phyloP scores from a whole-genome alignment of 306 rosid genomes.

The Chamaecrista fasciculata region DNA sequence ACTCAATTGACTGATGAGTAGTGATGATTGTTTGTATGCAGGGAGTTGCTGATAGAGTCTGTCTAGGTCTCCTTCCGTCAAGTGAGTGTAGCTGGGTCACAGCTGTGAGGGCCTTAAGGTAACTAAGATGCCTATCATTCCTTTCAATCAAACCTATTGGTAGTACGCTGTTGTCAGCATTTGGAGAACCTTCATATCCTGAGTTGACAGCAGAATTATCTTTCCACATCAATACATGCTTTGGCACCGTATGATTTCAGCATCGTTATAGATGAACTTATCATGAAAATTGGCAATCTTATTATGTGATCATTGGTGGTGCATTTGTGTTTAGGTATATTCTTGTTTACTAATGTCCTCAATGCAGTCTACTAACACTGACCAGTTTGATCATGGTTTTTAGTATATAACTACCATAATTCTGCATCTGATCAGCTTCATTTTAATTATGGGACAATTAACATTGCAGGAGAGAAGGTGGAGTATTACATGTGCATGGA shows the following conservation, averaged over 20 bases:
- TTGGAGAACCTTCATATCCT: neutral
- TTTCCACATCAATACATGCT: neutral
- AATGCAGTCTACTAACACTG: neutral
- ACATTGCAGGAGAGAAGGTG: slow-evolving; percentile 74
- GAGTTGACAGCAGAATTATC: neutral
- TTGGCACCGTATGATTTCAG: neutral
- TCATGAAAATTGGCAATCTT: neutral
- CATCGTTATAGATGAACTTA: slow-evolving; percentile 2
- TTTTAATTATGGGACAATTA: neutral
- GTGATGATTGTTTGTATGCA: slow-evolving; percentile 36
- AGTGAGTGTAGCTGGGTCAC: slow-evolving; percentile 88
- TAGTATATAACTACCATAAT: slow-evolving; percentile 6
- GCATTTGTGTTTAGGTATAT: slow-evolving; percentile 12
- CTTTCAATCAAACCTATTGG: neutral
- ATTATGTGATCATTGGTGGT: neutral
- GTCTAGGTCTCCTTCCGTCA: slow-evolving; percentile 93
- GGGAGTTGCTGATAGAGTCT: slow-evolving; percentile 88
- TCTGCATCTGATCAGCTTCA: neutral
- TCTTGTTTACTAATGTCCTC: slow-evolving; percentile 18
- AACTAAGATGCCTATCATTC: slow-evolving; percentile 24
- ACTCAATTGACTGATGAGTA: neutral
- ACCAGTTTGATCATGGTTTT: neutral
- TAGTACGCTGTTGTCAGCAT: slow-evolving; percentile 19
- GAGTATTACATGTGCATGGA: slow-evolving; percentile 75
- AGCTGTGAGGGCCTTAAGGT: slow-evolving; percentile 86